These are phyloP conservation scores for Pleomassaria siparia DNA, from an alignment of 2,329 filamentous ascomycete species.

Conservation along the genomic window DNA sequence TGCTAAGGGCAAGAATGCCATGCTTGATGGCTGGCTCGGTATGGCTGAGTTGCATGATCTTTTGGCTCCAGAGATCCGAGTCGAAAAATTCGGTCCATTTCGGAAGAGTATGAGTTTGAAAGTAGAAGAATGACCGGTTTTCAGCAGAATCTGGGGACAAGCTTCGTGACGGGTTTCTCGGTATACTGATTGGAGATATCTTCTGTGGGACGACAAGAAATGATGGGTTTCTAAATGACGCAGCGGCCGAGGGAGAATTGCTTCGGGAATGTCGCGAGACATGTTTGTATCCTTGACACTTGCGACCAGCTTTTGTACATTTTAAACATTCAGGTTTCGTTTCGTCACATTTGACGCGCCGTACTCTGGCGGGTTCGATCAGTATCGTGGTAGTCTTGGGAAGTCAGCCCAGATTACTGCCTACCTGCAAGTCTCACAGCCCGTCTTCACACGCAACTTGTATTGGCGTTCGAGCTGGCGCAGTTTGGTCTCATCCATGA, in stretches of 20 bases:
- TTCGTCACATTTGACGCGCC: constrained; percentile 16
- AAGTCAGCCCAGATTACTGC: not conserved
- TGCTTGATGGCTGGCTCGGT: constrained; percentile 33
- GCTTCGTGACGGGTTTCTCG: constrained; percentile 19
- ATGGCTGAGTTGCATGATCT: constrained; percentile 29
- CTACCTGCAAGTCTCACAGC: constrained; percentile 35
- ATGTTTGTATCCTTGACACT: constrained; percentile 41
- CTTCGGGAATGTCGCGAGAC: constrained; percentile 10
- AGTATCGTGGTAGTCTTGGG: constrained; percentile 5
- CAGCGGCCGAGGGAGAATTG: constrained; percentile 18
- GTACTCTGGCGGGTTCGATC: constrained; percentile 10
- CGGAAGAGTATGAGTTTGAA: constrained; percentile 27
- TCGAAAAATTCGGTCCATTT: constrained; percentile 37
- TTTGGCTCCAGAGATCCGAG: constrained; percentile 33
- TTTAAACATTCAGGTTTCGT: constrained; percentile 18
- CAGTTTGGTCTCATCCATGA: constrained; percentile 28
- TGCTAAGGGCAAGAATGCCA: constrained; percentile 30
- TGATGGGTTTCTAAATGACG: constrained; percentile 27
- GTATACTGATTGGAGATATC: constrained; percentile 11
- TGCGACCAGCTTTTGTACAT: constrained; percentile 41
- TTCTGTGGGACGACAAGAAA: constrained; percentile 30
- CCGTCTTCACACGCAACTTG: constrained; percentile 33
- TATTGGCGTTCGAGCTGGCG: constrained; percentile 29
- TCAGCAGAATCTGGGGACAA: constrained; percentile 25
- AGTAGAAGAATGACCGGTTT: constrained; percentile 32